Percentiles rank a stretch among this genome's conserved stretches.
These are phyloP conservation scores for Cryptomeria japonica DNA, from an alignment of 75 land plant species.

Conservation along the genomic window DNA sequence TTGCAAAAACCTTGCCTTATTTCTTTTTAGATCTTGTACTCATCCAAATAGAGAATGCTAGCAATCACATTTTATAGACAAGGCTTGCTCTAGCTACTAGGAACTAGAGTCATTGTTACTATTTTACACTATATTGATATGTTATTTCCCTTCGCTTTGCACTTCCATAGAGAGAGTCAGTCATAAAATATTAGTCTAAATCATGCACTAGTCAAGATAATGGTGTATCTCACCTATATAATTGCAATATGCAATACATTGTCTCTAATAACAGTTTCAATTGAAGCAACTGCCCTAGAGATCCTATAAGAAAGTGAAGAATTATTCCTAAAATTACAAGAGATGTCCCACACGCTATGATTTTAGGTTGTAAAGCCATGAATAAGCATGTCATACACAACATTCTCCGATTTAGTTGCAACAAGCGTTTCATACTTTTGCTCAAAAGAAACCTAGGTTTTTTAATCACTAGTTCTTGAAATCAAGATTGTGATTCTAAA, in stretches of 20 bases:
- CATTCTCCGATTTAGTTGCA: not conserved
- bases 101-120: not conserved
- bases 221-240: slow-evolving; percentile 57
- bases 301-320: slow-evolving; percentile 72
- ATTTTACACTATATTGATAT: not conserved
- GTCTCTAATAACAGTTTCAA: slow-evolving; percentile 66
- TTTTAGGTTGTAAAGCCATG: slow-evolving; percentile 79
- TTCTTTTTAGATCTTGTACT: not conserved
- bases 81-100: not conserved
- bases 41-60: not conserved
- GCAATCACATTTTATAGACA: not conserved
- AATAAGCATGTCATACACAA: slow-evolving; percentile 58
- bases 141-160: not conserved
- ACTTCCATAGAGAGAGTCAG: not conserved
- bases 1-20: not conserved
- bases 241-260: slow-evolving; percentile 67
- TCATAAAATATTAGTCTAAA: not conserved
- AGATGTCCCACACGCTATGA: slow-evolving; percentile 70
- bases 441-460: not conserved
- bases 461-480: not conserved
- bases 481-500: not conserved
- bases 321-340: slow-evolving; percentile 64
- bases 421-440: not conserved
- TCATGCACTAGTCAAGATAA: not conserved
- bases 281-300: slow-evolving; percentile 77